phyloP scores from a whole-genome alignment of 345 rosid species.

The Geranium brycei region DNA sequence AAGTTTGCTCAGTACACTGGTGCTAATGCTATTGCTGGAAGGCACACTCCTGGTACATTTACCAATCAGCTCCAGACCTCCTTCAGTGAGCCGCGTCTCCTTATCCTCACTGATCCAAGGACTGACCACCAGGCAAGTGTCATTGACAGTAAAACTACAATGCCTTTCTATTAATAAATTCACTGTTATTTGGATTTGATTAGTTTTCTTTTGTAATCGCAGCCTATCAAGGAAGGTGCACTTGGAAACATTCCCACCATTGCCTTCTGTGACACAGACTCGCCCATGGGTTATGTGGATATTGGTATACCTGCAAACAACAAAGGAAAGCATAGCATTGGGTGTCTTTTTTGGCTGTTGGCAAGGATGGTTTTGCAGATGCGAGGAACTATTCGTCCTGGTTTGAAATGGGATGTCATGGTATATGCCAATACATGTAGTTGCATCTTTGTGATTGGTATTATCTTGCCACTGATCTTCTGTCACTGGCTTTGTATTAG shows the following conservation, averaged over 20 bases:
- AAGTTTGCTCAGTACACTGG: conserved; percentile 91
- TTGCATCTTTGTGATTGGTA: too few relatives aligned
- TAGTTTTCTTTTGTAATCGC: too few relatives aligned
- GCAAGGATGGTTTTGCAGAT: conserved; percentile 94
- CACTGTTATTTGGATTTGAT: too few relatives aligned
- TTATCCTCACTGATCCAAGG: conserved; percentile 87
- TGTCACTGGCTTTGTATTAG: too few relatives aligned
- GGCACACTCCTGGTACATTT: conserved; percentile 98
- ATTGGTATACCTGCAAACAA: conserved; percentile 92
- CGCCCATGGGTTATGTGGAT: conserved; percentile 86
- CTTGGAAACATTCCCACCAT: conserved; percentile 92
- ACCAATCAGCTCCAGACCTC: conserved; percentile 90
- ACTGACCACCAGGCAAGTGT: conserved; percentile 87
- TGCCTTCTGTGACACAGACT: conserved; percentile 93
- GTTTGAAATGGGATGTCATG: too few relatives aligned
- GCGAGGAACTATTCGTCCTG: conserved; percentile 81
- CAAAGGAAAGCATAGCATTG: conserved; percentile 97
- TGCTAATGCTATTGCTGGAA: conserved; percentile 88
- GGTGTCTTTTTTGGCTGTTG: conserved; percentile 86
- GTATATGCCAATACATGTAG: too few relatives aligned
- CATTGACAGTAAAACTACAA: too few relatives aligned
- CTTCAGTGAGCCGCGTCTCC: conserved; percentile 77
- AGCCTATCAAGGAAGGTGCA: conserved; percentile 96
- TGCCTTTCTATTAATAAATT: too few relatives aligned
- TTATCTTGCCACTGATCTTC: too few relatives aligned